These are phyloP conservation scores for Panicum virgatum DNA, from an alignment of 202 grass and related monocot species.

Conservation along the genomic window DNA sequence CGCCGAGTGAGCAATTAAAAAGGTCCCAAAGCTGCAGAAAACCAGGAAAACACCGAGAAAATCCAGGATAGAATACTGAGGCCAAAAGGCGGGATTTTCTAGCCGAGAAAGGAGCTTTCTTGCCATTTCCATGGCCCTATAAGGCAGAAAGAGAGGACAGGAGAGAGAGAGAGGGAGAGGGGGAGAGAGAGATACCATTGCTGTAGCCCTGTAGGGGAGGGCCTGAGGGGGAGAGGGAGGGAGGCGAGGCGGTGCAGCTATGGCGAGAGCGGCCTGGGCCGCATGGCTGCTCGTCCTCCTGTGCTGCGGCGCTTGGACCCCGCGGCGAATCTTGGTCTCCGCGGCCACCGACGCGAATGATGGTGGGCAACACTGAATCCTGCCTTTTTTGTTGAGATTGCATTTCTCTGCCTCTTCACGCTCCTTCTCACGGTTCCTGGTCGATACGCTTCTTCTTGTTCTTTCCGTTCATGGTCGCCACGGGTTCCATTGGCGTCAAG, in stretches of 20 bases:
- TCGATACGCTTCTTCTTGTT: neutral
- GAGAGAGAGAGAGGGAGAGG: too few species aligned
- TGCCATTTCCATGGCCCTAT: constrained; percentile 33
- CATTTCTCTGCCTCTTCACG: neutral
- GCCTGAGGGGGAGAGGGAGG: neutral
- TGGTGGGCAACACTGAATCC: constrained; percentile 35
- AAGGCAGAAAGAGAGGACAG: neutral
- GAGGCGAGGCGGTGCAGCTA: constrained; percentile 27
- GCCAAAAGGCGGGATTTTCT: constrained; percentile 27
- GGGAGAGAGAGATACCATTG: neutral
- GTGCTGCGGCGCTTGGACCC: constrained; percentile 36
- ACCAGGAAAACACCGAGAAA: neutral
- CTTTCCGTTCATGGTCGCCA: neutral
- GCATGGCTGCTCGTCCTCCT: constrained; percentile 29
- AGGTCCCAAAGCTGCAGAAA: constrained; percentile 7
- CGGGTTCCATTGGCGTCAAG: constrained; percentile 17
- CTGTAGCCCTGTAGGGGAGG: neutral
- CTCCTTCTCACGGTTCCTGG: neutral
- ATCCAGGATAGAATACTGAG: neutral
- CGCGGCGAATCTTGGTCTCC: constrained; percentile 37
- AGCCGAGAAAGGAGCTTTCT: constrained; percentile 44
- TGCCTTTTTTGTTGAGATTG: constrained; percentile 16
- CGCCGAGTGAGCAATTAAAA: neutral
- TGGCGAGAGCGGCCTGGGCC: constrained; percentile 30
- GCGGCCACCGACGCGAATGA: constrained; percentile 55